Evolutionary conservation across 306 rosid genomes (phyloP).

Genomic region (Neltuma alba): DNA sequence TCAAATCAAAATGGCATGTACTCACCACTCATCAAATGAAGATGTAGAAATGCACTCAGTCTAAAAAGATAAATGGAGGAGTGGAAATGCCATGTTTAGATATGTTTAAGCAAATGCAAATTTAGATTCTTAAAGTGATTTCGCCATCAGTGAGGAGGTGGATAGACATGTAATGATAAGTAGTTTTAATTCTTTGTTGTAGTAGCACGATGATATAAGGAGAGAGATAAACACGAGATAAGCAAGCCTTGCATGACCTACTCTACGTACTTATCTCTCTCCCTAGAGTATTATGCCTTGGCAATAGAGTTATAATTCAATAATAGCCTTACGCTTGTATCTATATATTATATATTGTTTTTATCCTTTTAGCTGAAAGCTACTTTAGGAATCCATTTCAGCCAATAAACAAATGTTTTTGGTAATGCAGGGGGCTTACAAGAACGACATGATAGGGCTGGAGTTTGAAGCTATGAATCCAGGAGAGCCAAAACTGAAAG

Average conservation of each 20-base stretch:
- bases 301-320: background rate
- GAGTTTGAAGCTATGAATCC: constrained; percentile 62
- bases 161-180: background rate
- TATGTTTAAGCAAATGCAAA: background rate
- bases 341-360: background rate
- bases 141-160: background rate
- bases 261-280: too few relatives aligned
- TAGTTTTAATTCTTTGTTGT: too few relatives aligned
- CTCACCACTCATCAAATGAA: background rate
- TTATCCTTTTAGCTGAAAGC: background rate
- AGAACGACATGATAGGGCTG: constrained; percentile 79
- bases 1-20: too few relatives aligned
- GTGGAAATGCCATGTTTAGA: background rate
- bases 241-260: too few relatives aligned
- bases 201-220: background rate
- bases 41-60: background rate
- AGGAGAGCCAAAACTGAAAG: constrained; percentile 71
- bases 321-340: background rate
- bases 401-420: background rate
- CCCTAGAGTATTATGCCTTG: too few relatives aligned
- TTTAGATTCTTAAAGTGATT: too few relatives aligned
- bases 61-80: background rate
- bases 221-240: background rate
- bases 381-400: background rate
- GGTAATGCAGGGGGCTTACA: constrained; percentile 80